Conservation (phyloP, 768 basidiomycete species). For the Tylopilus felleus region DNA sequence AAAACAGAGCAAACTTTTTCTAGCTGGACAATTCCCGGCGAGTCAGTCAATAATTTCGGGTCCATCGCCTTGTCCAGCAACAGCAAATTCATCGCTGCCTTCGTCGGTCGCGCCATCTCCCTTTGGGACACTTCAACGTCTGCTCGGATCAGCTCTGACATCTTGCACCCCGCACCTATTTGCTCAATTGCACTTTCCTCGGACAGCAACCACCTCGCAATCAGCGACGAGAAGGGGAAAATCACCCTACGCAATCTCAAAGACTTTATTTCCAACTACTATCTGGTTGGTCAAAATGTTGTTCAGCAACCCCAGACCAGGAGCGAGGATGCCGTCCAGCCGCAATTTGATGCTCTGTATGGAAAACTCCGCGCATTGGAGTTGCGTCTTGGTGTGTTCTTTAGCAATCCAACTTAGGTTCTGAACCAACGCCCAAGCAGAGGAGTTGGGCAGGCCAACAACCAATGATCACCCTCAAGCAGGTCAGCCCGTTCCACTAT, state of each 20-base stretch:
- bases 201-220: not conserved
- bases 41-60: not conserved
- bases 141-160: not conserved
- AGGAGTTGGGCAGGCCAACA: not conserved
- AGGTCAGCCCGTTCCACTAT: too few relatives aligned
- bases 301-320: not conserved
- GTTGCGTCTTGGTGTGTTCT: not conserved
- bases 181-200: constrained; percentile 6
- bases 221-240: not conserved
- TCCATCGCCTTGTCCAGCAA: not conserved
- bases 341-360: not conserved
- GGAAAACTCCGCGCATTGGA: not conserved
- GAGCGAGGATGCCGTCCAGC: not conserved
- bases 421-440: not conserved
- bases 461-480: not conserved
- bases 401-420: not conserved
- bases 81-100: not conserved
- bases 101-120: not conserved
- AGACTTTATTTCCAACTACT: not conserved
- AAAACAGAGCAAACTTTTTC: not conserved
- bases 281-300: not conserved
- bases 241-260: not conserved
- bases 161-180: not conserved
- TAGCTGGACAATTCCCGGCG: constrained; percentile 2
- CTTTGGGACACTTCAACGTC: constrained; percentile 8